Base-by-base conservation (phyloP, 805 yeast genomes). In the Komagataella phaffii region DNA sequence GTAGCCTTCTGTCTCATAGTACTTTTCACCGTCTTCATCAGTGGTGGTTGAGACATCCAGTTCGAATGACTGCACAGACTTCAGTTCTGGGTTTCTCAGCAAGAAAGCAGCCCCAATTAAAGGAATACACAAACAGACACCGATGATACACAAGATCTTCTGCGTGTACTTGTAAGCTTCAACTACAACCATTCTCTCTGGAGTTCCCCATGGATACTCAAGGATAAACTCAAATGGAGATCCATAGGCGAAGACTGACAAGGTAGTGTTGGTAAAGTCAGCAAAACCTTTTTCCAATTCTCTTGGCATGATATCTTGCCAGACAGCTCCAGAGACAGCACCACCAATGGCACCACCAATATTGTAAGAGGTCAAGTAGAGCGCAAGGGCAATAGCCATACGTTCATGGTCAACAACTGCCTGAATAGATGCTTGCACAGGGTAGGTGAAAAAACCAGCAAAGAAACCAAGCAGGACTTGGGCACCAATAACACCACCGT, bases 401-500 rank as follows among this genome's bases (percentile, higher is more conserved):
- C 76, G 73, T 59, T 78, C 82, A 64, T 82, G 89, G 56, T 69
- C 74, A 43, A 79, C 74, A 52, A 77, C 70, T 0, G 86, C 70
- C 60, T 78, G 80, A 55, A 80, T 74, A 46, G 84, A 74, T 5
- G 79, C 79, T 60, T 80, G 85, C 8, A 80, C 71, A 3, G 84
- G 73, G 58, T 80, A 81, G 14, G 85, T 79, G 70, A 83, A 80
- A 63, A 83, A 77, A 17, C 87, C 87, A 47, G 86, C 86, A 58
- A 88, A 89, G 53, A 85, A 74, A 57, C 90, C 90, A 56, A 81
- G 64, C 17, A 84, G 60, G 60, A 82, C 76, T 56, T 79, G 71
- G 5, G 83, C 77, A 14, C 83, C 89, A 61, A 85, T 78, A 52
- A 83, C 70, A 56, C 88, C 89, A 47, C 70, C 58, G 49, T 70